phyloP scores from a whole-genome alignment of 1,284 basidiomycete genomes.

The Macrocybe sp. region DNA sequence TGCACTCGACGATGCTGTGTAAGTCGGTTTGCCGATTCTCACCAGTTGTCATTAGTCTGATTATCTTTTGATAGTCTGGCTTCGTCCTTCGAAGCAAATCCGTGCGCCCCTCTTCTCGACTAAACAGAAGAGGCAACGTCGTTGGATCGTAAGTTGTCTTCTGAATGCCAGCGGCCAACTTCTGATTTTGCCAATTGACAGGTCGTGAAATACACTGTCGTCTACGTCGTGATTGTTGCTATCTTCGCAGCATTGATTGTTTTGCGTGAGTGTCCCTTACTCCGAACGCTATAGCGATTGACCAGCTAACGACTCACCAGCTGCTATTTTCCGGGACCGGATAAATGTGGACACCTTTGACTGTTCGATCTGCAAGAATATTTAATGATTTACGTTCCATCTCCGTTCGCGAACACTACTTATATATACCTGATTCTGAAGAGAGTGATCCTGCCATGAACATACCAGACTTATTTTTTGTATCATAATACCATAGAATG shows the following conservation, averaged over 20 bases:
- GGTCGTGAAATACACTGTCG: slow-evolving; percentile 78
- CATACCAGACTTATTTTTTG: slow-evolving; percentile 20
- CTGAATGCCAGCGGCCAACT: background rate
- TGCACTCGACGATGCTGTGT: slow-evolving; percentile 91
- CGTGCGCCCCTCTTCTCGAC: slow-evolving; percentile 93
- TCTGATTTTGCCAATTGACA: slow-evolving; percentile 21
- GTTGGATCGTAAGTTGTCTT: slow-evolving; percentile 73
- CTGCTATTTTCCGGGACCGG: slow-evolving; percentile 63
- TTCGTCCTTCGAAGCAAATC: slow-evolving; percentile 90
- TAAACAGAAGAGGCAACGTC: slow-evolving; percentile 85
- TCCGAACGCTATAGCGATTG: background rate
- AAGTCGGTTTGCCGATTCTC: slow-evolving; percentile 26
- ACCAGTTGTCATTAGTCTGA: too few species aligned
- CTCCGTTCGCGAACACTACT: slow-evolving; percentile 17
- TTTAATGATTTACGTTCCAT: slow-evolving; percentile 47
- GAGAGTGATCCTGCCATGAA: slow-evolving; percentile 12
- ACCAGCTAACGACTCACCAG: slow-evolving; percentile 30
- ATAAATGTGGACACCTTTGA: slow-evolving; percentile 47
- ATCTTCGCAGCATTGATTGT: slow-evolving; percentile 80
- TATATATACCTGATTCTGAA: slow-evolving; percentile 17
- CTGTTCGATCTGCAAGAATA: slow-evolving; percentile 73
- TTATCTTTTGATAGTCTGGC: slow-evolving; percentile 63
- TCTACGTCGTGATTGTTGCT: slow-evolving; percentile 80
- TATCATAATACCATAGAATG: slow-evolving; percentile 27
- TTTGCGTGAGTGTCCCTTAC: slow-evolving; percentile 45